phyloP scores from a whole-genome alignment of 176 grass and related monocot genomes.

The Eragrostis curvula region DNA sequence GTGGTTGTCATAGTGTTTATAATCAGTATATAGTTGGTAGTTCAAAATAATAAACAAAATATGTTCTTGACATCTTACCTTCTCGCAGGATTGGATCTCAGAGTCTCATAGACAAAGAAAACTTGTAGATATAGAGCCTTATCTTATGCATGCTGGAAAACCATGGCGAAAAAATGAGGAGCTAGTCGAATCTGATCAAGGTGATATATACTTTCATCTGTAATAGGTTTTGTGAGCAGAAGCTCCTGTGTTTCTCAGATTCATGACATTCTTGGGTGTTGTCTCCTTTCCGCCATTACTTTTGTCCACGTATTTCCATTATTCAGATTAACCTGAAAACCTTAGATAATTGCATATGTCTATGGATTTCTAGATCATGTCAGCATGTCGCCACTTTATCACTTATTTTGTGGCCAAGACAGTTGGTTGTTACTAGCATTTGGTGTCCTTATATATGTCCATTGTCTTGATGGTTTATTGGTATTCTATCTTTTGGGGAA shows the following conservation, averaged over 20 bases:
- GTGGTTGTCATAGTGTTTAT: neutral
- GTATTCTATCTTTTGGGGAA: neutral
- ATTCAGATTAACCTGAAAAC: constrained; percentile 1
- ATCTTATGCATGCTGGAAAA: constrained; percentile 95
- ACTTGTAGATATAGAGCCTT: constrained; percentile 83
- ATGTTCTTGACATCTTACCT: constrained; percentile 8
- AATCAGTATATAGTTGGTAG: too few species aligned
- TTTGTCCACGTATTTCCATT: neutral
- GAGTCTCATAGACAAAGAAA: constrained; percentile 81
- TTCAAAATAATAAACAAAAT: neutral
- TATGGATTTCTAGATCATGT: neutral
- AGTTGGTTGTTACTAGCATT: neutral
- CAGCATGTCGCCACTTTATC: neutral
- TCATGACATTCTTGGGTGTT: neutral
- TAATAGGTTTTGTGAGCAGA: constrained; percentile 5
- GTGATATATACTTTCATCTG: constrained; percentile 39
- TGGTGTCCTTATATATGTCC: neutral
- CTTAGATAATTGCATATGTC: neutral
- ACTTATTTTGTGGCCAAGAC: neutral
- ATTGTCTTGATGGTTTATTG: neutral
- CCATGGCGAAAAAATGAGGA: constrained; percentile 75
- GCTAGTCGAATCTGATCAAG: constrained; percentile 54
- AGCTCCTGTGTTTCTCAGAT: neutral
- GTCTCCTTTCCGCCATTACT: neutral
- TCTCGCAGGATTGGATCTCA: constrained; percentile 77